A percentile compares a stretch with the other conserved stretches of the same genome.
These are phyloP conservation scores for Beauveria sp. DNA, from an alignment of 2,329 filamentous ascomycete genomes.

Conservation along the genomic window DNA sequence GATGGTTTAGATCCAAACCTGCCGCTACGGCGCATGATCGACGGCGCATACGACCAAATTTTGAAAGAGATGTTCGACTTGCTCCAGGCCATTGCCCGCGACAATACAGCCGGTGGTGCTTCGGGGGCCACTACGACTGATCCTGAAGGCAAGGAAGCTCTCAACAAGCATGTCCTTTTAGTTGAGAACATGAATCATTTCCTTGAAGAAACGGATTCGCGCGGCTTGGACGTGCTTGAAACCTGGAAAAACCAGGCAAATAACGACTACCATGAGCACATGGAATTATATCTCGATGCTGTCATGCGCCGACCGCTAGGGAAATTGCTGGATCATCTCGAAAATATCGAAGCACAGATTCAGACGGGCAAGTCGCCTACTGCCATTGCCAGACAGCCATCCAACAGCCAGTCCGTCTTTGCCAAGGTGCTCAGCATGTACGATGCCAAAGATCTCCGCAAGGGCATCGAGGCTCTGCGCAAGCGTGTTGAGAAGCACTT, in stretches of 20 bases:
- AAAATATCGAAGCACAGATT: conserved; percentile 72
- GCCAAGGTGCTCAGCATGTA: conserved; percentile 78
- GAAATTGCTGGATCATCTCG: conserved; percentile 84
- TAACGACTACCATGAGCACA: conserved; percentile 75
- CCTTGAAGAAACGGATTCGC: conserved; percentile 78
- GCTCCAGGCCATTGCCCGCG: conserved; percentile 82
- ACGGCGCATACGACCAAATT: conserved; percentile 80
- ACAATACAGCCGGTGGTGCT: conserved; percentile 48
- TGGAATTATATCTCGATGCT: conserved; percentile 77
- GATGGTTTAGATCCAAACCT: conserved; percentile 47
- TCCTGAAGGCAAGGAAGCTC: conserved; percentile 85
- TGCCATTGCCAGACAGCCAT: conserved; percentile 69
- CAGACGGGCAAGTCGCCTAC: conserved; percentile 50
- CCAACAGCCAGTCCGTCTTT: conserved; percentile 73
- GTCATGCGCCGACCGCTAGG: conserved; percentile 85
- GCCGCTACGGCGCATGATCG: conserved; percentile 66
- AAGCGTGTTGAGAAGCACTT: conserved; percentile 98
- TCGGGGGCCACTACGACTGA: conserved; percentile 38
- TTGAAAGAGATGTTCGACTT: conserved; percentile 96
- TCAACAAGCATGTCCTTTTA: conserved; percentile 94
- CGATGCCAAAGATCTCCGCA: conserved; percentile 77
- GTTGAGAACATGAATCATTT: conserved; percentile 99
- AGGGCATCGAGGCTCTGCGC: conserved; percentile 80
- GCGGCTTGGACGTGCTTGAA: conserved; percentile 66
- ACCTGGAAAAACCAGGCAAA: conserved; percentile 75